Evolutionary conservation across 73 alveolate genomes (phyloP), one percentile per base, ranked within the genome.

Genomic region (Paramecium octaurelia): DNA sequence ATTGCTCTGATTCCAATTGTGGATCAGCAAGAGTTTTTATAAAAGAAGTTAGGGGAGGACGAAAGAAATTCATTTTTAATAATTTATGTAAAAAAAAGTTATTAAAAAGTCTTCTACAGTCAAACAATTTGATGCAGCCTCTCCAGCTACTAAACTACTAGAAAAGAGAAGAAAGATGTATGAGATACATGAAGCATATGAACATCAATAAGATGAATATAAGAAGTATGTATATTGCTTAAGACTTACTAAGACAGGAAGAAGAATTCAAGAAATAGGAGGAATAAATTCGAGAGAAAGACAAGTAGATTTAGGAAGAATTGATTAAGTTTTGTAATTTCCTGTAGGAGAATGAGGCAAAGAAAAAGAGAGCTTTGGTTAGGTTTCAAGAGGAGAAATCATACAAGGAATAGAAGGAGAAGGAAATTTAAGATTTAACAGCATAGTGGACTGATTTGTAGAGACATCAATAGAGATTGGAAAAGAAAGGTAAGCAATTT

Each of bases 81-180:
- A 27, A 31, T 64, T 27, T 31, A 64, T 64, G 84, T 34, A 64
- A 34, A 64, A 64, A 64, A 64, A 64, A 64, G 46, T 64, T 12
- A 64, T 64, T 11, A 64, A 64, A 34, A 64, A 64, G 46, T 27
- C 84, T 31, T 27, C 84, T 31, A 64, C 84, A 31, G 84, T 64
- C 27, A 64, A 64, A 64, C 20, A 73, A 73, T 73, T 36, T 38
- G 94, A 89, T 70, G 57, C 91, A 48, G 84, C 75, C 8, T 71
- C 92, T 89, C 94, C 94, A 24, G 94, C 94, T 1, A 89, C 94
- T 1, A 89, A 89, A 64, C 40, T 92, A 14, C 46, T 83, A 23
- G 95, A 92, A 43, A 92, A 92, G 58, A 46, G 95, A 21, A 85
- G 95, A 59, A 77, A 92, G 64, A 92, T 92, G 95, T 92, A 92